These are phyloP conservation scores for Globisporangium alternatum DNA, from an alignment of 352 stramenopile genomes.

Conservation along the genomic window DNA sequence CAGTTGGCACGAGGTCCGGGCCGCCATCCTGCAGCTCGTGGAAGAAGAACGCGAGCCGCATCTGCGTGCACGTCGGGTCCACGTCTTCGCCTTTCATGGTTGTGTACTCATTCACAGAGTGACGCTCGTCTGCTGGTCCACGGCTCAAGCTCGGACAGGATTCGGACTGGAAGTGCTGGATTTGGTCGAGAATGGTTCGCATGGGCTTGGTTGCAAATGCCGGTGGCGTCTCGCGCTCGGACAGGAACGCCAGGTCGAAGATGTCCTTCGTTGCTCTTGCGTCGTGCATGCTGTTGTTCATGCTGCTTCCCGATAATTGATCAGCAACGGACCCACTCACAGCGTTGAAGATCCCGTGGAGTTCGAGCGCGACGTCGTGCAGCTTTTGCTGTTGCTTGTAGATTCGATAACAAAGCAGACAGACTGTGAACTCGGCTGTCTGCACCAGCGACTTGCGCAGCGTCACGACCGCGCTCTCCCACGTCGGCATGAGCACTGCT, in stretches of 20 bases:
- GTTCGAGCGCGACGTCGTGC: conserved; percentile 38
- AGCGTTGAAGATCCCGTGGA: conserved; percentile 27
- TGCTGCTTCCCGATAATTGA: neutral
- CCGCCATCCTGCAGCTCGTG: conserved; percentile 79
- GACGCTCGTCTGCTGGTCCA: conserved; percentile 12
- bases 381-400: conserved; percentile 71
- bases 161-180: conserved; percentile 20
- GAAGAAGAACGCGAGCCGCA: conserved; percentile 80
- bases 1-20: conserved; percentile 39
- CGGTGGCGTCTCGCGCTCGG: neutral
- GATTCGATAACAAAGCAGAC: conserved; percentile 71
- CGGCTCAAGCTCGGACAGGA: conserved; percentile 12
- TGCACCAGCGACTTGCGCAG: conserved; percentile 32
- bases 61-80: conserved; percentile 66
- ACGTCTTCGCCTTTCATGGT: conserved; percentile 39
- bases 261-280: conserved; percentile 12
- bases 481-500: conserved; percentile 41
- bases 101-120: conserved; percentile 17
- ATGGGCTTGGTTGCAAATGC: neutral
- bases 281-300: neutral
- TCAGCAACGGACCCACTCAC: neutral
- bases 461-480: conserved; percentile 54
- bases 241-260: conserved; percentile 16
- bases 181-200: conserved; percentile 10
- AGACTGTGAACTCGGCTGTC: conserved; percentile 58